Evolutionary conservation across 176 grass and related monocot species (phyloP).

Genomic region (Canna indica): DNA sequence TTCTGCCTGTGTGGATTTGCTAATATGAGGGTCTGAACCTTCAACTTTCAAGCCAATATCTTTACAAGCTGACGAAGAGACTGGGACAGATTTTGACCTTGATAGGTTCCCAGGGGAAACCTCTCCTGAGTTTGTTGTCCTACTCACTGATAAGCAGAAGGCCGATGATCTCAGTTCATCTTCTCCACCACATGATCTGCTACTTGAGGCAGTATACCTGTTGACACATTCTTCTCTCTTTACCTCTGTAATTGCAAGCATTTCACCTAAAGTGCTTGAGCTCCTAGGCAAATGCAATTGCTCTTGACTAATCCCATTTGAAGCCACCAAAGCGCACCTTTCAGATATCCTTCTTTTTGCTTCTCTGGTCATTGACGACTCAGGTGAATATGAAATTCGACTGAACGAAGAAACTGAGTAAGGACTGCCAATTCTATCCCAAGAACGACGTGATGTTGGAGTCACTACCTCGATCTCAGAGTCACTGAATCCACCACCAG

Average conservation of each 20-base stretch:
- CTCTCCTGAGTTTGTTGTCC: conserved; percentile 25
- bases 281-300: conserved; percentile 46
- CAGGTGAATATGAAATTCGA: conserved; percentile 46
- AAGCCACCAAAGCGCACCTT: conserved; percentile 61
- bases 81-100: conserved; percentile 74
- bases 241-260: conserved; percentile 57
- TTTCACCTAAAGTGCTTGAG: conserved; percentile 88
- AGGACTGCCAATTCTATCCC: conserved; percentile 55
- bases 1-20: conserved; percentile 19
- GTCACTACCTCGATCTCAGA: conserved; percentile 41
- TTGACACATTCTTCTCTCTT: conserved; percentile 33
- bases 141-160: conserved; percentile 21
- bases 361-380: conserved; percentile 77
- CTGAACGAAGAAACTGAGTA: conserved; percentile 51
- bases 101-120: conserved; percentile 36
- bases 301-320: conserved; percentile 43
- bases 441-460: conserved; percentile 56
- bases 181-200: conserved; percentile 8
- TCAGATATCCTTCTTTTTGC: conserved; percentile 83
- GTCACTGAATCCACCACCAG: conserved; percentile 45
- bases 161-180: conserved; percentile 32
- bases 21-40: conserved; percentile 35
- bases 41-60: conserved; percentile 27
- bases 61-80: conserved; percentile 52
- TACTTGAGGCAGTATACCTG: background rate